Percentiles rank a stretch among this genome's conserved stretches.
These are phyloP conservation scores for Corymbia calophylla DNA, from an alignment of 441 rosid genomes.

Conservation along the genomic window DNA sequence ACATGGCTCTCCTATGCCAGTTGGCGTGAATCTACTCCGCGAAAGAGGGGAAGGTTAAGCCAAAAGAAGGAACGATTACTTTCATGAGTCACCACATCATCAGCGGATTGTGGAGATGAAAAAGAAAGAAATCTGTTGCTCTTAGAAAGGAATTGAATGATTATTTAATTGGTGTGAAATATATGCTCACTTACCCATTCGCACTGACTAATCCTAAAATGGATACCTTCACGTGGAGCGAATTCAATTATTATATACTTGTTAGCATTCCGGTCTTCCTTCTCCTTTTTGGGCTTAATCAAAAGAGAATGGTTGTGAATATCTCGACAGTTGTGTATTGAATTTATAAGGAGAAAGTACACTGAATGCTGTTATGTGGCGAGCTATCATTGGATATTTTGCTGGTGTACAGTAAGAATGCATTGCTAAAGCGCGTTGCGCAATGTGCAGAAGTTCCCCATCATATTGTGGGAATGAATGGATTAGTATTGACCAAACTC, in stretches of 20 bases:
- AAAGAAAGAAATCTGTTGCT: neutral
- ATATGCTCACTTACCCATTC: neutral
- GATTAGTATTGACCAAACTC: neutral
- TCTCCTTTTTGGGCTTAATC: neutral
- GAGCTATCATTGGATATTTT: neutral
- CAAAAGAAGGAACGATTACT: neutral
- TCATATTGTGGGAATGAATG: neutral
- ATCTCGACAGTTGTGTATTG: neutral
- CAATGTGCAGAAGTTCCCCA: neutral
- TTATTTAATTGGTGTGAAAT: neutral
- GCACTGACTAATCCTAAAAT: neutral
- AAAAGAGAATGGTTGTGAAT: fast-evolving
- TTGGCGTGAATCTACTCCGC: neutral
- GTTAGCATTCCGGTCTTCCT: neutral
- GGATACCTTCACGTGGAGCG: fast-evolving
- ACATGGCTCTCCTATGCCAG: neutral
- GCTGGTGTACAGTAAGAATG: neutral
- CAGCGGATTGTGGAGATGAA: neutral
- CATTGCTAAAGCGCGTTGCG: neutral
- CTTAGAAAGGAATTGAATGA: neutral
- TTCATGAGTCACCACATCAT: neutral
- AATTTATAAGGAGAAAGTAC: neutral
- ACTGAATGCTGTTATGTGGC: neutral
- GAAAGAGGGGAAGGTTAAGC: neutral
- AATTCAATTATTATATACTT: fast-evolving